These are phyloP conservation scores for Skeletonema marinoi DNA, from an alignment of 108 stramenopile genomes.

Conservation along the genomic window DNA sequence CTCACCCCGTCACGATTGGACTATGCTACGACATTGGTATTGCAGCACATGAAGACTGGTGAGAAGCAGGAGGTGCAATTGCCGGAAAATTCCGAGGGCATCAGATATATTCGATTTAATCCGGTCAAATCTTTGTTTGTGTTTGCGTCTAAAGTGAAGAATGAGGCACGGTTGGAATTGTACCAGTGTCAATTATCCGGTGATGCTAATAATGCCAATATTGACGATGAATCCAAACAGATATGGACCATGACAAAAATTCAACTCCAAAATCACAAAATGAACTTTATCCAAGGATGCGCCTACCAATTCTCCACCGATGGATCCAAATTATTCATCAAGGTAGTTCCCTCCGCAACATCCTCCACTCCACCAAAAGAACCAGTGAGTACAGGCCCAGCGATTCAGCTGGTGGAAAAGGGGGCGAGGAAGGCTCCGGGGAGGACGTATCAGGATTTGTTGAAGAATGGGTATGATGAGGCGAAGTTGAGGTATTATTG, in stretches of 20 bases:
- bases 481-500: slow-evolving; percentile 27
- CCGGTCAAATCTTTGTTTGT: slow-evolving; percentile 26
- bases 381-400: slow-evolving; percentile 32
- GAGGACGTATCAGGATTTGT: slow-evolving; percentile 48
- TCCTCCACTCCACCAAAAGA: slow-evolving; percentile 10
- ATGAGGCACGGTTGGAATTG: slow-evolving; percentile 35
- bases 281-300: slow-evolving; percentile 36
- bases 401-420: slow-evolving; percentile 27
- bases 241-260: not conserved
- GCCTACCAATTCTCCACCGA: slow-evolving; percentile 28
- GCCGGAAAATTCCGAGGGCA: slow-evolving; percentile 33
- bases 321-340: slow-evolving; percentile 16
- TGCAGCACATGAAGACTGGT: slow-evolving; percentile 18
- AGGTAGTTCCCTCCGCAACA: slow-evolving; percentile 10
- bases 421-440: slow-evolving; percentile 40
- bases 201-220: not conserved
- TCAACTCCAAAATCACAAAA: not conserved
- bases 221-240: not conserved
- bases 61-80: not conserved
- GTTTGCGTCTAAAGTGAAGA: slow-evolving; percentile 33
- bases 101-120: slow-evolving; percentile 33
- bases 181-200: slow-evolving; percentile 19
- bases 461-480: slow-evolving; percentile 45
- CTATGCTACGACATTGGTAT: slow-evolving; percentile 11
- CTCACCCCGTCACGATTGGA: slow-evolving; percentile 27